phyloP scores from a whole-genome alignment of 305 asterid species.

The Euphrasia arctica region DNA sequence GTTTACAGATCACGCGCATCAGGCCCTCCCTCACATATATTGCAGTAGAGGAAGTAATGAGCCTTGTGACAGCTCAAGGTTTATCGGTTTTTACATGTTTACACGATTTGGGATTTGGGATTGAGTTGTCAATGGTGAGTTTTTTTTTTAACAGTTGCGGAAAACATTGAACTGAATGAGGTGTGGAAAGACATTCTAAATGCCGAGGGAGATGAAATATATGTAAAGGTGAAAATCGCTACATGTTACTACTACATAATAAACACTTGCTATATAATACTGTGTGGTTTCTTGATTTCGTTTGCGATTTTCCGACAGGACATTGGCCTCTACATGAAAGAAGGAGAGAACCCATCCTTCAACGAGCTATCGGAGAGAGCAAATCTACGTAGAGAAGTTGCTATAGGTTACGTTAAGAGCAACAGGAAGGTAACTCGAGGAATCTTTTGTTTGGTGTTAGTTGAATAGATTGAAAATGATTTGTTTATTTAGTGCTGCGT shows the following conservation, averaged over 20 bases:
- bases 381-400: constrained; percentile 81
- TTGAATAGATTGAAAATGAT: constrained; percentile 11
- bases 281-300: constrained; percentile 13
- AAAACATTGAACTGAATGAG: constrained; percentile 73
- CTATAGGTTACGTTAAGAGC: constrained; percentile 78
- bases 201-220: constrained; percentile 96
- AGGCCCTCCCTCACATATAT: constrained; percentile 82
- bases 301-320: constrained; percentile 42
- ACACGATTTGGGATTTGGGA: background rate
- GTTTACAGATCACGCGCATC: constrained; percentile 67
- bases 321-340: constrained; percentile 74
- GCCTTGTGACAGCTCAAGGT: constrained; percentile 99
- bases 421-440: constrained; percentile 55
- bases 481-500: background rate
- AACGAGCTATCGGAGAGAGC: constrained; percentile 93
- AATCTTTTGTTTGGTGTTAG: constrained; percentile 14
- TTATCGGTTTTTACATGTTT: constrained; percentile 9
- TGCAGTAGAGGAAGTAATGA: constrained; percentile 96
- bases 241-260: too few species aligned
- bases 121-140: constrained; percentile 16
- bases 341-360: constrained; percentile 76
- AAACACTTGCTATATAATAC: background rate
- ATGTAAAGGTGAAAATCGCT: constrained; percentile 58
- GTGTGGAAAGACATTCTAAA: constrained; percentile 95
- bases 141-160: constrained; percentile 57